Percentiles rank a stretch among this genome's conserved stretches.
These are phyloP conservation scores for Fusarium sarcochroum DNA, from an alignment of 2,329 filamentous ascomycete genomes.

Conservation along the genomic window DNA sequence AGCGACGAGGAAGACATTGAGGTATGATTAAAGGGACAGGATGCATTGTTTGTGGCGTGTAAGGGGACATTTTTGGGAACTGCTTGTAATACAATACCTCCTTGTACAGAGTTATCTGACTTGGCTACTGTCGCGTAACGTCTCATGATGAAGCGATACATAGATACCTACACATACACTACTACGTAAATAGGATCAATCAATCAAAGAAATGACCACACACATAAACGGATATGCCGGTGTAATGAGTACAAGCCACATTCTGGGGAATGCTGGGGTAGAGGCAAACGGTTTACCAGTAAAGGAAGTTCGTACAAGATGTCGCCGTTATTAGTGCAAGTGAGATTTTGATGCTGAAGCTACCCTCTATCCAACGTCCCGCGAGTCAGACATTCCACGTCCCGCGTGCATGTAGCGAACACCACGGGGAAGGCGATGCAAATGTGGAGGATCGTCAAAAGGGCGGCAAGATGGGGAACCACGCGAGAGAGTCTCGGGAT, in stretches of 20 bases:
- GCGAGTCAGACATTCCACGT: neutral
- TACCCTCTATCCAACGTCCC: neutral
- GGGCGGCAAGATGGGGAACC: neutral
- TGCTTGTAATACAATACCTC: constrained; percentile 39
- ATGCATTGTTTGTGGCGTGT: constrained; percentile 42
- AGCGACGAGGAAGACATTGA: constrained; percentile 66
- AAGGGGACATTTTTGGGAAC: constrained; percentile 20
- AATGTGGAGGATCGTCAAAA: constrained; percentile 35
- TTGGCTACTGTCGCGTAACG: constrained; percentile 17
- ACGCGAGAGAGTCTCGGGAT: constrained; percentile 25
- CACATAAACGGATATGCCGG: constrained; percentile 18
- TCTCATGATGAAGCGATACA: constrained; percentile 31
- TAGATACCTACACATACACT: constrained; percentile 21
- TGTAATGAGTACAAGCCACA: constrained; percentile 3
- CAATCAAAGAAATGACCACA: constrained; percentile 30
- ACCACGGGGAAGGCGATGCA: neutral
- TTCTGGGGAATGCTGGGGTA: constrained; percentile 25
- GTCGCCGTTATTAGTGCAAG: neutral
- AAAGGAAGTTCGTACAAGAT: neutral
- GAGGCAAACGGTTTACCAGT: neutral
- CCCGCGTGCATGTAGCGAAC: neutral
- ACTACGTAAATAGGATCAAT: constrained; percentile 33
- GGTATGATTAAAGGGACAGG: constrained; percentile 21
- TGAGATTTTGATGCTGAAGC: constrained; percentile 3
- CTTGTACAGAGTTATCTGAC: constrained; percentile 27